Base-by-base conservation (phyloP, 23 red algal species). In the Gracilaria vermiculophylla region DNA sequence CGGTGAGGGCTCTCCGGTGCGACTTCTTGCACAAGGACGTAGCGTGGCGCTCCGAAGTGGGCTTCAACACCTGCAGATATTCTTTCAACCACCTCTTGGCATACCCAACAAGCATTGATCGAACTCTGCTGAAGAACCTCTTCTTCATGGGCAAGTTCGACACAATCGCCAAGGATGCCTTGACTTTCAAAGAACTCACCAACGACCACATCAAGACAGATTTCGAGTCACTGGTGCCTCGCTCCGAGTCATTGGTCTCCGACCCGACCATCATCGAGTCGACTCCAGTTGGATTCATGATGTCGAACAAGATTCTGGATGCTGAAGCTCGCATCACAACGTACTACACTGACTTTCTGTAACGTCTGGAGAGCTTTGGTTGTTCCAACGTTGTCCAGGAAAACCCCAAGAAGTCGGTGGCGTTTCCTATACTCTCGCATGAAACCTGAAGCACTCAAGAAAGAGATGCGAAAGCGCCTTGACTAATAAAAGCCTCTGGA, bases 321-420 rank as follows among this genome's bases (percentile, higher is more conserved):
- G 1, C 80, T 70, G 80, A 84, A 54, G 80, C 57, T 0, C 53
- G 80, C n/a, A 69, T 84, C 23, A 84, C 33, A 9, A 19, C 9
- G 0, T 84, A 41, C 80, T 84, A 56, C 19, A 5, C 78, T 23
- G 78, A 83, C 0, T 66, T 83, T 12, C 65, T 83, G 32, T 53
- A 65, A 62, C 78, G 78, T 25, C 80, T 84, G n/a, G 80, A 84
- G 43, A 39, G 78, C 33, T 12, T 83, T 66, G 53, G 78, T 17
- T 61, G 53, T 17, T 4, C 32, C 7, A 5, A 19, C 11, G 66
- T 83, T 36, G 53, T 7, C 0, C 10, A 66, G 20, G 32, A 21
- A 7, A 83, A 83, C 33, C 78, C 78, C 53, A 64, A 83, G 3
- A 83, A 66, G 53, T 7, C 78, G 5, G 56, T 83, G 16, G 34